Percentiles rank a stretch among this genome's conserved stretches.
Conservation (phyloP, 2,329 filamentous ascomycete genomes). For the Myriosclerotinia curreyana region DNA sequence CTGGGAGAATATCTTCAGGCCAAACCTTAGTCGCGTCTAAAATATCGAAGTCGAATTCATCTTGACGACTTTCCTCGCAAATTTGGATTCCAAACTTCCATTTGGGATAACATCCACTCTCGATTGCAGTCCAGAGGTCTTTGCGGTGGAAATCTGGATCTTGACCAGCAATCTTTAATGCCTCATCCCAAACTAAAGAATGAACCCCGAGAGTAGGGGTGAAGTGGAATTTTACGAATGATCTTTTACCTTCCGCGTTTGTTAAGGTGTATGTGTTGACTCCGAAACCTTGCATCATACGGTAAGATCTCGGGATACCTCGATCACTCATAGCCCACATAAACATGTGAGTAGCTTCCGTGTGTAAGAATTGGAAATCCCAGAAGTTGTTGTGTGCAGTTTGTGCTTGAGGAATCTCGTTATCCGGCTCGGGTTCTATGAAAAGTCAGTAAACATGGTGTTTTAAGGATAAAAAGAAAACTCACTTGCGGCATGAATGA, state of each 20-base stretch:
- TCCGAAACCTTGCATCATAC: constrained; percentile 85
- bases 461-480: neutral
- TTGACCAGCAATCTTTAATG: constrained; percentile 58
- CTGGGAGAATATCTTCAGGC: constrained; percentile 73
- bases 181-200: constrained; percentile 76
- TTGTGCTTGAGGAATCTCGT: constrained; percentile 69
- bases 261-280: constrained; percentile 74
- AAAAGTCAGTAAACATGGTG: constrained; percentile 34
- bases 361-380: constrained; percentile 67
- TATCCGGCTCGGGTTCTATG: constrained; percentile 66
- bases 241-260: constrained; percentile 64
- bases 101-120: constrained; percentile 65
- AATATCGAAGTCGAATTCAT: constrained; percentile 65
- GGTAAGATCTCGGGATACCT: constrained; percentile 68
- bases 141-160: constrained; percentile 82
- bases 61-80: constrained; percentile 65
- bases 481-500: constrained; percentile 50
- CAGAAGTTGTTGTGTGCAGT: constrained; percentile 73
- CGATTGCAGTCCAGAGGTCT: constrained; percentile 72
- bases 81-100: constrained; percentile 84
- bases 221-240: constrained; percentile 77
- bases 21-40: constrained; percentile 83
- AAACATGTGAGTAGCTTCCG: constrained; percentile 74
- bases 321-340: constrained; percentile 78
- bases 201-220: constrained; percentile 68